A percentile compares a stretch with the other conserved stretches of the same genome.
phyloP scores from a whole-genome alignment of 768 basidiomycete genomes.

The Dendrothele bispora region DNA sequence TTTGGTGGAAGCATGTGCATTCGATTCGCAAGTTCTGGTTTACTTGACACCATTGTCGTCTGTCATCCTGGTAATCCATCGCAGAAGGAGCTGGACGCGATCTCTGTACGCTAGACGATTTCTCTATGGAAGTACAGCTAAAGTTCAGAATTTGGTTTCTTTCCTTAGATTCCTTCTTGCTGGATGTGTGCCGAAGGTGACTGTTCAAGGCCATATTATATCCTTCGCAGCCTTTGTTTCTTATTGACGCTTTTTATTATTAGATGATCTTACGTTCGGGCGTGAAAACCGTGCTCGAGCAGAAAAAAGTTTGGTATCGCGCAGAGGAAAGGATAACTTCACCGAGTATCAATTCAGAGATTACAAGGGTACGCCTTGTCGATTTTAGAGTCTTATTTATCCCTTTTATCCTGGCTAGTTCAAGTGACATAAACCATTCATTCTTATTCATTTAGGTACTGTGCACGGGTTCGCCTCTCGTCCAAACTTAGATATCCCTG shows the following conservation, averaged over 20 bases:
- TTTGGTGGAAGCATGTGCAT: conserved; percentile 42
- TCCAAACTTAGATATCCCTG: conserved; percentile 37
- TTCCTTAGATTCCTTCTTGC: conserved; percentile 13
- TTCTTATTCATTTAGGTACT: conserved; percentile 29
- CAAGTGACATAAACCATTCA: neutral
- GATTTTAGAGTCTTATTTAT: neutral
- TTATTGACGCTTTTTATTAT: neutral
- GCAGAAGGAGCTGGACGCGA: conserved; percentile 31
- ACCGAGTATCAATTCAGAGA: conserved; percentile 45
- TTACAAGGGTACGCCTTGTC: conserved; percentile 36
- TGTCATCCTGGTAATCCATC: conserved; percentile 39
- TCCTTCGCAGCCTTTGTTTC: neutral
- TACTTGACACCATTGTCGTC: conserved; percentile 39
- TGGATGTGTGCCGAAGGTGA: conserved; percentile 18
- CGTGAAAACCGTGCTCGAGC: conserved; percentile 25
- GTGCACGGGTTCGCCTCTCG: conserved; percentile 46
- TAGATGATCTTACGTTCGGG: conserved; percentile 40
- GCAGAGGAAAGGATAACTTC: conserved; percentile 32
- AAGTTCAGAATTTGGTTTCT: neutral
- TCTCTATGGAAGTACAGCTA: too few species aligned
- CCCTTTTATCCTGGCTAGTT: neutral
- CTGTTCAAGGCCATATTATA: neutral
- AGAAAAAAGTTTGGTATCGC: conserved; percentile 34
- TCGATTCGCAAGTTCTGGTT: conserved; percentile 34
- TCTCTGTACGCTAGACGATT: conserved; percentile 33